These are phyloP conservation scores for Apophysomyces ossiformis DNA, from an alignment of 371 early-diverging fungal species.

Conservation along the genomic window DNA sequence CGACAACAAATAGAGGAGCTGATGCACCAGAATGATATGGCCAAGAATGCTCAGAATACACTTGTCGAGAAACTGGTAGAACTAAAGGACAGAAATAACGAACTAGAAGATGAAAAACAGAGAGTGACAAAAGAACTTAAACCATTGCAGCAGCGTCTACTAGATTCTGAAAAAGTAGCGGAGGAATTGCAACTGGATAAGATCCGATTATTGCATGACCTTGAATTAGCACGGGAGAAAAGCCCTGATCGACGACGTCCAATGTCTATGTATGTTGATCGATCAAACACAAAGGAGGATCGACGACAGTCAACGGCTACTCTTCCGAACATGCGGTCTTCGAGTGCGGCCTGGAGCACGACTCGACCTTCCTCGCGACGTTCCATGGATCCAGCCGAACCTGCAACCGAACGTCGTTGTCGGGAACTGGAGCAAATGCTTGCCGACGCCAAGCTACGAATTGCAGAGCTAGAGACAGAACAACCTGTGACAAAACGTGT, in stretches of 20 bases:
- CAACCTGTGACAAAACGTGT: conserved; percentile 10
- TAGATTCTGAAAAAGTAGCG: conserved; percentile 19
- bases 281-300: background rate
- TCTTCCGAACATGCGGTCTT: background rate
- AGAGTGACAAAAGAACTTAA: conserved; percentile 28
- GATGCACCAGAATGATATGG: conserved; percentile 41
- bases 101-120: conserved; percentile 37
- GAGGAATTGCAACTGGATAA: conserved; percentile 25
- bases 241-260: conserved; percentile 11
- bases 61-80: conserved; percentile 48
- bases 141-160: conserved; percentile 14
- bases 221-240: conserved; percentile 13
- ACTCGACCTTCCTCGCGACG: conserved; percentile 8
- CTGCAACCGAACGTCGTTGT: conserved; percentile 22
- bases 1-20: conserved; percentile 45
- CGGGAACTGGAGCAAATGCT: conserved; percentile 34
- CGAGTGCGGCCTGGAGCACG: conserved; percentile 10
- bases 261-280: conserved; percentile 10
- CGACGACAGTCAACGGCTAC: background rate
- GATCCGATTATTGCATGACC: conserved; percentile 14
- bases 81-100: conserved; percentile 43
- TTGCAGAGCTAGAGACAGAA: conserved; percentile 32
- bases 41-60: conserved; percentile 45
- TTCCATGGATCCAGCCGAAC: background rate
- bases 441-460: conserved; percentile 37